A percentile compares a stretch with the other conserved stretches of the same genome.
Conservation (phyloP, 192 early-diverging fungal species). For the Rhizophagus clarus region DNA sequence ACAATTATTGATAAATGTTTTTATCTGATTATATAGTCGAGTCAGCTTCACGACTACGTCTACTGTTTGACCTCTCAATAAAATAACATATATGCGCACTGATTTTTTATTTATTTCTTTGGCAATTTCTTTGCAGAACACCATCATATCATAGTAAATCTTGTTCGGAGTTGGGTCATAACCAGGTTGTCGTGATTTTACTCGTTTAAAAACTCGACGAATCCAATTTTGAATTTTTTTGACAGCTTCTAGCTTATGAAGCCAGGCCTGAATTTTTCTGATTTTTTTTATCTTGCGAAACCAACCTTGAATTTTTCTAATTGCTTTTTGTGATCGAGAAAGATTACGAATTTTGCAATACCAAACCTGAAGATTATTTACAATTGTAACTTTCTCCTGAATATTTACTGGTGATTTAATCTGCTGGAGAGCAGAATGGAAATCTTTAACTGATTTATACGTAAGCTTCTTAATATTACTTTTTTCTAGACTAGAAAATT, state of each 20-base stretch:
- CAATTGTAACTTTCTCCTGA: background rate
- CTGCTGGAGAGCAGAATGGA: conserved; percentile 4
- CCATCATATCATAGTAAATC: background rate
- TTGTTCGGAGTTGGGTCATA: background rate
- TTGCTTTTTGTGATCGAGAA: background rate
- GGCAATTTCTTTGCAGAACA: background rate
- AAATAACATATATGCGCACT: background rate
- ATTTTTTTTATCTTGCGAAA: too few relatives aligned
- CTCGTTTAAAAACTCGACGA: background rate
- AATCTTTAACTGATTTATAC: conserved; percentile 8
- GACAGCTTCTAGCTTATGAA: too few relatives aligned
- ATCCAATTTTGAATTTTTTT: background rate
- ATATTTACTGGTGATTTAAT: background rate
- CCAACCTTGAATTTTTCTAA: conserved; percentile 20
- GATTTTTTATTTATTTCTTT: background rate
- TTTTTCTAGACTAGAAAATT: background rate
- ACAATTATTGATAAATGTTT: background rate
- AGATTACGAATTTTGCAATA: background rate
- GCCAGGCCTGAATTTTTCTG: too few relatives aligned
- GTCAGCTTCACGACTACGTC: conserved; percentile 7
- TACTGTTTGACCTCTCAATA: conserved; percentile 15
- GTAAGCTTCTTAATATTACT: background rate
- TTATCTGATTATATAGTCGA: background rate
- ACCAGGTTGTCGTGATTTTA: conserved; percentile 9
- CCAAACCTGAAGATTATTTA: background rate